phyloP scores from a whole-genome alignment of 2,329 filamentous ascomycete species.

The Phoma sp. region DNA sequence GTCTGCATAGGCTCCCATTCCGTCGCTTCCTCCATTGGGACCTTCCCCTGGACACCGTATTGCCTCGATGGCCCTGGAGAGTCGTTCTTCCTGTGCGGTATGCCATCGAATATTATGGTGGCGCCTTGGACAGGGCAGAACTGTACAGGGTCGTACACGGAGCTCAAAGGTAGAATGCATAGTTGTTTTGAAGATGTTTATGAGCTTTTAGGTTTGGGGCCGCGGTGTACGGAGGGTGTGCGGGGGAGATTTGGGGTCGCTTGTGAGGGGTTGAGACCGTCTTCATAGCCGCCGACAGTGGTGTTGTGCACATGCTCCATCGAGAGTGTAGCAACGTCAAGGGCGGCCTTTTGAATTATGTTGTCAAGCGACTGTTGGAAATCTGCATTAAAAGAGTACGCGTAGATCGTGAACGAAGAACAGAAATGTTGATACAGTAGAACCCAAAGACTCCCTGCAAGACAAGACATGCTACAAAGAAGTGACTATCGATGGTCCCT shows the following conservation, averaged over 20 bases:
- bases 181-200: background rate
- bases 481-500: background rate
- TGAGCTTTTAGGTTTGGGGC: background rate
- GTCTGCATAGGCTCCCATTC: background rate
- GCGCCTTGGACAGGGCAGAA: background rate
- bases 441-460: background rate
- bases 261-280: background rate
- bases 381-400: slow-evolving; percentile 5
- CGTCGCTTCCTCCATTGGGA: background rate
- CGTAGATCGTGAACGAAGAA: background rate
- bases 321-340: too few species aligned
- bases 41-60: background rate
- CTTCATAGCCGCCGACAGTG: too few species aligned
- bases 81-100: slow-evolving; percentile 1
- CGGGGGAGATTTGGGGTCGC: background rate
- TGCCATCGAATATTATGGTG: background rate
- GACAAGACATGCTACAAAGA: background rate
- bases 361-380: too few species aligned
- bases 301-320: too few species aligned
- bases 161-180: background rate
- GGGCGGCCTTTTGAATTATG: too few species aligned
- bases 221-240: background rate
- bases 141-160: background rate
- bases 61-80: background rate
- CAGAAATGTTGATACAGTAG: background rate